Evolutionary conservation across 2,329 filamentous ascomycete species (phyloP), one percentile per base, ranked within the genome.

Genomic region (Raffaelea ambrosiae): DNA sequence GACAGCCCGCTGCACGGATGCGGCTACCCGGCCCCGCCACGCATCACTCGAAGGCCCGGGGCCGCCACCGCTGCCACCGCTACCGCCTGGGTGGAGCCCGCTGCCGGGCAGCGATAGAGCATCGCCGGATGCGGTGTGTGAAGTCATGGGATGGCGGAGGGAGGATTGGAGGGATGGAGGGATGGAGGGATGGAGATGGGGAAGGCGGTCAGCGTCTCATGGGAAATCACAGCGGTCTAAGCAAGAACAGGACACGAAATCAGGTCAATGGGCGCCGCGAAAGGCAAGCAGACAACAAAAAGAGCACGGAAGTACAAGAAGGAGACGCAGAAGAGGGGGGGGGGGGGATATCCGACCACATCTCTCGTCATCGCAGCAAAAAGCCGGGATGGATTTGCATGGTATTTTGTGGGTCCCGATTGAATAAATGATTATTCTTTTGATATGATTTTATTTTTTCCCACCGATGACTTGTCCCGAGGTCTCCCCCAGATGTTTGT

Each of bases 21-120:
- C 33, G 4, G 43, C 22, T 14, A 45, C 20, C 9, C 47, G 42
- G 13, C 43, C 26, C 3, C 35, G 21, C 38, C 43, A 49, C 26
- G 26, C 26, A 13, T 29, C 26, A 29, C 26, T 29, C 13, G 7
- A 7, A 29, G 38, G 11, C 4, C 23, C 4, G 14, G 38, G 9
- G n/a, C n/a, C 8, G 19, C 38, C 18, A n/a, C 38, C 19, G 39
- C 40, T 43, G 31, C 38, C 18, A n/a, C 38, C 19, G 39, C 40
- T 43, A 21, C 38, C 8, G 35, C 21, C 35, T 14, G 46, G 20
- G 42, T 48, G 49, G 29, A 51, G 46, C 16, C 41, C 46, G 19
- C 38, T 40, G 13, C 26, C 13, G 5, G 49, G 46, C 16, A 51
- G 49, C 3, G 49, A 48, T 3, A 51, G 40, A n/a, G 45, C 29